Conservation (phyloP, 306 rosid species). For the Adenanthera pavonina region DNA sequence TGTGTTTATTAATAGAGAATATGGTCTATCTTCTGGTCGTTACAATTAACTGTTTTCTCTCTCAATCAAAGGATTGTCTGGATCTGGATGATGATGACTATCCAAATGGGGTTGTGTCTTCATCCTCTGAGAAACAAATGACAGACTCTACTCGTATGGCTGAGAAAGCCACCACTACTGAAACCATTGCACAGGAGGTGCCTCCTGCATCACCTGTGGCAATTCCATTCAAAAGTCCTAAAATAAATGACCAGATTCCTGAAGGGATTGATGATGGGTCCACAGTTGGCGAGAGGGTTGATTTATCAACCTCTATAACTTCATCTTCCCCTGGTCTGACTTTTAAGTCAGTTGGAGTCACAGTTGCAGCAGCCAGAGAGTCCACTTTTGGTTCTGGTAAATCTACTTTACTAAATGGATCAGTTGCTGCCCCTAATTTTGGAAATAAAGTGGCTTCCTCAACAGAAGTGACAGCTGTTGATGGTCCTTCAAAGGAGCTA, state of each 20-base stretch:
- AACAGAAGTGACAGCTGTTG: constrained; percentile 18
- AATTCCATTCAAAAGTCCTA: constrained; percentile 39
- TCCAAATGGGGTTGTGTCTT: constrained; percentile 52
- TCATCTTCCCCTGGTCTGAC: constrained; percentile 38
- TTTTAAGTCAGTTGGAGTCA: constrained; percentile 37
- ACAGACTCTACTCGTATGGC: constrained; percentile 35
- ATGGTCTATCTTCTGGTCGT: constrained; percentile 17
- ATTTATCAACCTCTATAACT: constrained; percentile 31
- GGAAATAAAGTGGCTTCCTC: constrained; percentile 36
- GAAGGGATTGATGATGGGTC: constrained; percentile 41
- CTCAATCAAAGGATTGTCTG: constrained; percentile 59
- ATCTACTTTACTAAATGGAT: constrained; percentile 46
- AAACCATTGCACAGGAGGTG: constrained; percentile 41
- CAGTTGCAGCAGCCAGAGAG: constrained; percentile 30
- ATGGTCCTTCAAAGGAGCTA: constrained; percentile 39
- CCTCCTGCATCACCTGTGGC: constrained; percentile 43
- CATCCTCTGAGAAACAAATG: constrained; percentile 50
- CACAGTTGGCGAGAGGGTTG: constrained; percentile 47
- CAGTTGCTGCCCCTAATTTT: constrained; percentile 38
- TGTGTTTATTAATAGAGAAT: constrained; percentile 1
- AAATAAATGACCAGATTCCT: constrained; percentile 40
- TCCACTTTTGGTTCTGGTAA: constrained; percentile 47
- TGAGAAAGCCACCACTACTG: constrained; percentile 46
- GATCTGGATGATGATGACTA: constrained; percentile 74
- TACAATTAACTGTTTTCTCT: constrained; percentile 16